These are phyloP conservation scores for Coemansia sp. DNA, from an alignment of 192 early-diverging fungal genomes.

Conservation along the genomic window DNA sequence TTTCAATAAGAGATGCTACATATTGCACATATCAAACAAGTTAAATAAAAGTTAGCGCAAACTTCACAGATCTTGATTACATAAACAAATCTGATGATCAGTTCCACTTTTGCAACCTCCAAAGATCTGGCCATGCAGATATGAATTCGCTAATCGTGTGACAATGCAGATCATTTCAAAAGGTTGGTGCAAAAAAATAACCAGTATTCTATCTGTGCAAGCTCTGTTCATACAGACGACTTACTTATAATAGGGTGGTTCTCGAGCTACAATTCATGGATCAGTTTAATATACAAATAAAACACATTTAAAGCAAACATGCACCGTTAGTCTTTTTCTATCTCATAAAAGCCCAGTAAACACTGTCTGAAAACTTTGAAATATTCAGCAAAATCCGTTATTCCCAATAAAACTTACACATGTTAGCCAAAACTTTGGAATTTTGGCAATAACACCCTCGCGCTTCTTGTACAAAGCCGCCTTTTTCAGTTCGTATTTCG, in stretches of 20 bases:
- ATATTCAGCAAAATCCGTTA: too few relatives aligned
- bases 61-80: too few relatives aligned
- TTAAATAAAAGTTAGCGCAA: too few relatives aligned
- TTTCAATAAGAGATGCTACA: slow-evolving; percentile 55
- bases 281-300: background rate
- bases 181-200: background rate
- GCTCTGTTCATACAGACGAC: background rate
- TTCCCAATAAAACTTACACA: slow-evolving; percentile 41
- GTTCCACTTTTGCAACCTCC: background rate
- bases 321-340: background rate
- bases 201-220: background rate
- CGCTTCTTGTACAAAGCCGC: slow-evolving; percentile 58
- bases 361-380: too few relatives aligned
- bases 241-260: slow-evolving; percentile 56
- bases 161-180: background rate
- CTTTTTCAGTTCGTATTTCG: slow-evolving; percentile 55
- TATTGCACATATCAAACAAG: slow-evolving; percentile 11
- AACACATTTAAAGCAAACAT: background rate
- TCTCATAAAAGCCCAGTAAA: too few relatives aligned
- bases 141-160: background rate
- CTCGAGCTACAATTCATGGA: slow-evolving; percentile 35
- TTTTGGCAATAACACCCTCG: slow-evolving; percentile 54
- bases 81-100: slow-evolving; percentile 12
- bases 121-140: background rate
- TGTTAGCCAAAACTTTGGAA: slow-evolving; percentile 61